Conservation (phyloP, 805 yeast genomes). For the Jamesozyma piceae region DNA sequence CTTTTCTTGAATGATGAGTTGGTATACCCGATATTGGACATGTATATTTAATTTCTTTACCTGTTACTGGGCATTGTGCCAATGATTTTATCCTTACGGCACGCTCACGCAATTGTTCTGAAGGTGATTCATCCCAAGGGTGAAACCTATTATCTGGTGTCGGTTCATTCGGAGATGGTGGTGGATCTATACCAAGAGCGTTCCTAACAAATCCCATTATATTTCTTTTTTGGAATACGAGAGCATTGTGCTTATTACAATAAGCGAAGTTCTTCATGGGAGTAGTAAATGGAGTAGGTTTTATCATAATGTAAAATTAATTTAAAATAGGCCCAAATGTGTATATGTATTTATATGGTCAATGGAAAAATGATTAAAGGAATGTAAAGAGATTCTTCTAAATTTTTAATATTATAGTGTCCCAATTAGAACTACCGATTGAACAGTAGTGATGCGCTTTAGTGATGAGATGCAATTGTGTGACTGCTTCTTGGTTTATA, state of each 20-base stretch:
- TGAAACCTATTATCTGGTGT: conserved; percentile 66
- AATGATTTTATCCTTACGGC: conserved; percentile 84
- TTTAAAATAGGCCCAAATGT: no score
- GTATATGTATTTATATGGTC: no score
- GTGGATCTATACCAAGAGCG: conserved; percentile 52
- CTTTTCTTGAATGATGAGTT: conserved; percentile 82
- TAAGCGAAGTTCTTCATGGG: not conserved
- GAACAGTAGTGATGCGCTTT: no score
- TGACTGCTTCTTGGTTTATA: no score
- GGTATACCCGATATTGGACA: conserved; percentile 96
- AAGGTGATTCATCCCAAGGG: conserved; percentile 89
- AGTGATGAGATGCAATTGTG: no score
- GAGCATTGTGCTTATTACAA: not conserved
- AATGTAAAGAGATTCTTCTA: no score
- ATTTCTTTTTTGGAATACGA: conserved; percentile 9
- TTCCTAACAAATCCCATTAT: conserved; percentile 35
- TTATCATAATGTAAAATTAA: no score
- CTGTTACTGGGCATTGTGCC: conserved; percentile 87
- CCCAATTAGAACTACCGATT: no score
- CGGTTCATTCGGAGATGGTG: conserved; percentile 56
- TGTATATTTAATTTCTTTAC: conserved; percentile 66
- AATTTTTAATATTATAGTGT: no score
- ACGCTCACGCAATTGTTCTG: conserved; percentile 75
- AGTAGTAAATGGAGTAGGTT: no score
- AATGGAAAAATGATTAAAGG: no score